phyloP scores from a whole-genome alignment of 495 filamentous ascomycete genomes.

The Lepidopterella palustris region DNA sequence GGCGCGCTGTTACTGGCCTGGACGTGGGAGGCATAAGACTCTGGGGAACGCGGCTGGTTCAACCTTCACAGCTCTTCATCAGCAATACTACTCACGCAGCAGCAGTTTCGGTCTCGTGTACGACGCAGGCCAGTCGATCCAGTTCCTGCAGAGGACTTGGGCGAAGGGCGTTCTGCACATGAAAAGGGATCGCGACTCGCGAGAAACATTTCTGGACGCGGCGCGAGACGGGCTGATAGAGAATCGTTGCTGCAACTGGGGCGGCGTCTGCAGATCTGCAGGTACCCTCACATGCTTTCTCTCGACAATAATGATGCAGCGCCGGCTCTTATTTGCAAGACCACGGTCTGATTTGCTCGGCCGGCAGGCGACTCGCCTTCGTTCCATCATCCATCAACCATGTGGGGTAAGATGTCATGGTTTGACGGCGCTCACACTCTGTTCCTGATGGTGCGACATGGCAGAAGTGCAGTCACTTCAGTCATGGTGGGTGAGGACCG shows the following conservation, averaged over 20 bases:
- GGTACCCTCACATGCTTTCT: background rate
- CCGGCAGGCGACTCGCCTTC: constrained; percentile 1
- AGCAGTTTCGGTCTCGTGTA: too few relatives aligned
- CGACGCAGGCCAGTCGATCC: background rate
- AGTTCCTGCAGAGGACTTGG: background rate
- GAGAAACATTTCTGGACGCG: background rate
- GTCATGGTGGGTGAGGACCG: background rate
- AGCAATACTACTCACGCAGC: too few relatives aligned
- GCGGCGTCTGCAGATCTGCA: background rate
- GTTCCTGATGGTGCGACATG: background rate
- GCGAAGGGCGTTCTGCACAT: background rate
- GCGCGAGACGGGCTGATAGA: background rate
- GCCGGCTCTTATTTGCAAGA: background rate
- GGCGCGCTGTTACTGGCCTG: background rate
- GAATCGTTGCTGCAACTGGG: background rate
- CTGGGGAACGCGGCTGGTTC: background rate
- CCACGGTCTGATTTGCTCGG: constrained; percentile 1
- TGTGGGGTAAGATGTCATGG: constrained; percentile 4
- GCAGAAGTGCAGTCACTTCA: background rate
- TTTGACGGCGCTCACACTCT: background rate
- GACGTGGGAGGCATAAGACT: background rate
- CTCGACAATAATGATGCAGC: background rate
- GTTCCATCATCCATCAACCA: background rate
- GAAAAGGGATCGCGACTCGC: background rate
- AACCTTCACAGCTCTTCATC: background rate